phyloP scores from a whole-genome alignment of 352 stramenopile species.

The Vaucheria bursata region DNA sequence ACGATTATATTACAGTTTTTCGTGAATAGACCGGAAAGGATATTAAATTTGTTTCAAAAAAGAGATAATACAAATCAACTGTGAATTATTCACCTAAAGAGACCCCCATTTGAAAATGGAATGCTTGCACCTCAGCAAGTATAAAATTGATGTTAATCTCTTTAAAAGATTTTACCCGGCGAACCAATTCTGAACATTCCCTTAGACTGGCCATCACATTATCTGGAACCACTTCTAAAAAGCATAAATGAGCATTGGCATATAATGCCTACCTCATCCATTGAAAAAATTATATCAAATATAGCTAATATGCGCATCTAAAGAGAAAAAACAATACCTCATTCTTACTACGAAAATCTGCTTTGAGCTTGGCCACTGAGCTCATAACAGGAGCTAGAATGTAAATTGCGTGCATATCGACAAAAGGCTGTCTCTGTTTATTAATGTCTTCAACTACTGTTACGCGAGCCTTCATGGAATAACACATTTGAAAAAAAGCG shows the following conservation, averaged over 20 bases:
- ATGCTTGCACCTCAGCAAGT: constrained; percentile 78
- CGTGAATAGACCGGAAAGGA: too few relatives aligned
- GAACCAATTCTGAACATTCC: constrained; percentile 35
- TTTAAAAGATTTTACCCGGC: constrained; percentile 63
- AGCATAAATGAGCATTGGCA: constrained; percentile 81
- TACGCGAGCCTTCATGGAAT: constrained; percentile 56
- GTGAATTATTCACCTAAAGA: too few relatives aligned
- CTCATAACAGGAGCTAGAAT: constrained; percentile 74
- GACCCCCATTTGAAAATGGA: constrained; percentile 83
- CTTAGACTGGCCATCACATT: constrained; percentile 68
- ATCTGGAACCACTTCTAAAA: constrained; percentile 73
- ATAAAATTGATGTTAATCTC: constrained; percentile 95
- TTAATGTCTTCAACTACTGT: constrained; percentile 89
- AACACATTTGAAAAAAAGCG: neutral
- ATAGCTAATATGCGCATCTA: neutral
- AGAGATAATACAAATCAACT: too few relatives aligned
- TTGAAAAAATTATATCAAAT: too few relatives aligned
- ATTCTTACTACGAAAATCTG: constrained; percentile 56
- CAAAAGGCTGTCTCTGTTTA: constrained; percentile 78
- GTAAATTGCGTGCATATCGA: constrained; percentile 92
- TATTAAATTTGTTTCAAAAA: too few relatives aligned
- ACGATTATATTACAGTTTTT: too few relatives aligned
- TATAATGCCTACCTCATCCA: constrained; percentile 67
- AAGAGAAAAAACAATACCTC: too few relatives aligned
- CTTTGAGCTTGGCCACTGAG: constrained; percentile 55